A percentile compares a stretch with the other conserved stretches of the same genome.
These are phyloP conservation scores for Talaromyces sp. DNA, from an alignment of 2,329 filamentous ascomycete genomes.

Conservation along the genomic window DNA sequence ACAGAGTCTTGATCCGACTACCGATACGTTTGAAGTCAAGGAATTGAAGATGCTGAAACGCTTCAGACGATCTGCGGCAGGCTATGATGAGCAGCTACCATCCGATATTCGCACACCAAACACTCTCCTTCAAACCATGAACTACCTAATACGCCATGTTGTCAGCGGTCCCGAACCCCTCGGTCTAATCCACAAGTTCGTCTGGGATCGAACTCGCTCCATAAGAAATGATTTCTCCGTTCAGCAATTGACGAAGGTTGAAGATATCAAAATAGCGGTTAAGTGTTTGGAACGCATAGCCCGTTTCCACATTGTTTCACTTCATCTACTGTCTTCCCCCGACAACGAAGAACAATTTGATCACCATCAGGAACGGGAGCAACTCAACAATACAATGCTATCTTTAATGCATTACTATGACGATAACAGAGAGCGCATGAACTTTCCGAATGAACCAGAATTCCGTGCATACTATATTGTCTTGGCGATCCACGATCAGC, in stretches of 20 bases:
- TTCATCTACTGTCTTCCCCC: constrained; percentile 54
- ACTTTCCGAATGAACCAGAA: constrained; percentile 57
- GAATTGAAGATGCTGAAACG: constrained; percentile 57
- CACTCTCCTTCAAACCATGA: constrained; percentile 43
- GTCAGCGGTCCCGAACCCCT: constrained; percentile 48
- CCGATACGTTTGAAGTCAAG: constrained; percentile 29
- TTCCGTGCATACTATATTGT: constrained; percentile 59
- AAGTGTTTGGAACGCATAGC: constrained; percentile 59
- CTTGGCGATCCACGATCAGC: constrained; percentile 49
- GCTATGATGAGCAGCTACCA: constrained; percentile 58
- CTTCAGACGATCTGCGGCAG: constrained; percentile 58
- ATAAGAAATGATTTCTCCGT: constrained; percentile 63
- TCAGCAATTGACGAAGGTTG: constrained; percentile 53
- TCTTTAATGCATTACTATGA: constrained; percentile 59
- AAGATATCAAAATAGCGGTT: constrained; percentile 54
- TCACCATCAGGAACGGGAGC: constrained; percentile 57
- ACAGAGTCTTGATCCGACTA: constrained; percentile 33
- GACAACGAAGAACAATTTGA: constrained; percentile 51
- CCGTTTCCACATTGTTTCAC: constrained; percentile 58
- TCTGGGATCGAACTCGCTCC: constrained; percentile 61
- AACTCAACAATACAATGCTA: constrained; percentile 58
- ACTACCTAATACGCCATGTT: constrained; percentile 48
- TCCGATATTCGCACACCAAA: constrained; percentile 58
- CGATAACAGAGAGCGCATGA: constrained; percentile 46
- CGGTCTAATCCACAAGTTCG: constrained; percentile 55